Base-by-base conservation (phyloP, 2,329 filamentous ascomycete species). In the Penicillium frequentans region DNA sequence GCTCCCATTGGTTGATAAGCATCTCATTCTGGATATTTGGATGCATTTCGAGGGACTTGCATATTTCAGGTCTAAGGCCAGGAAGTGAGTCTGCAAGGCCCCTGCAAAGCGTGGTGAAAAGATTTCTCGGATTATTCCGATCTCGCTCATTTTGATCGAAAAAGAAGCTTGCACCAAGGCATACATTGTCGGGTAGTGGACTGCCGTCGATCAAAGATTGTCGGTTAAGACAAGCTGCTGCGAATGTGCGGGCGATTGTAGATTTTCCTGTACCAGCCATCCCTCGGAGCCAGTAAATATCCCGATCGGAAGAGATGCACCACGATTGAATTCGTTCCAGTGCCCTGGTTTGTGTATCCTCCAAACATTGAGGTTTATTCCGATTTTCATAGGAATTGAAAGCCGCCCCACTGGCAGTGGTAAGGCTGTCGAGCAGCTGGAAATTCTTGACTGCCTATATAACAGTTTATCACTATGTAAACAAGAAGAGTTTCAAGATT, bases 261-360 rank as follows among this genome's bases (percentile, higher is more conserved):
- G 69, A 72, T 52, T 74, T 73, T 3, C 71, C 71, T 10, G 69
- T 72, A 3, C 73, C 72, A 35, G 70, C 69, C 64, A 68, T 64
- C 9, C 72, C 72, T 37, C 59, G 64, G n/a, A 74, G 54, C 71
- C 69, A 73, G 56, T 67, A 73, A 5, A 74, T 69, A 14, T 43
- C 8, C 0, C 37, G 19, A 13, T 45, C 21, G 5, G 37, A 14
- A 13, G 35, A 26, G 19, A 8, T 14, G 5, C 16, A 24, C 53
- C 53, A 55, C 8, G 49, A 29, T 51, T 19, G 31, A 39, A 21
- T 50, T 39, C 29, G 21, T 37, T 37, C 33, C 2, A 37, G 33
- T 7, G 33, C 33, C 33, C 33, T 37, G 16, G 16, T 37, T 37
- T 37, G 33, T 9, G 33, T 37, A 37, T 37, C 33, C 33, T 37